Percentiles rank a stretch among this genome's conserved stretches.
Evolutionary conservation across 2,329 filamentous ascomycete species (phyloP).

Genomic region (Stagonosporopsis tanaceti): DNA sequence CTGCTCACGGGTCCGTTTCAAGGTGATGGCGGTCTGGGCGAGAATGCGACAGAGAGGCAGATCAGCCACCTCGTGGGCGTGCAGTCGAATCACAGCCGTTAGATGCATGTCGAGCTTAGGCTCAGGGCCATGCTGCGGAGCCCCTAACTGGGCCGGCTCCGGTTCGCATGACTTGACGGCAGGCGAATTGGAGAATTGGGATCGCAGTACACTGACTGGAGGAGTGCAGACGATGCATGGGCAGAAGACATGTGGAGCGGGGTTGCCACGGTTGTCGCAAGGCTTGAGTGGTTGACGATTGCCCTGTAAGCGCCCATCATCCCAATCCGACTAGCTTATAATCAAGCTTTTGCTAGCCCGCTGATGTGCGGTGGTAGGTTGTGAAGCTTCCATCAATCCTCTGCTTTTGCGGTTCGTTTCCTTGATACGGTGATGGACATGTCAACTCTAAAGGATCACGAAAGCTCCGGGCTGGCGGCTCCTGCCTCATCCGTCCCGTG

Average conservation of each 20-base stretch:
- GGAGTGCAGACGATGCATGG: slow-evolving; percentile 41
- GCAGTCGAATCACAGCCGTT: slow-evolving; percentile 37
- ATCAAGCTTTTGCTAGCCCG: slow-evolving; percentile 32
- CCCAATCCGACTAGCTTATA: slow-evolving; percentile 16
- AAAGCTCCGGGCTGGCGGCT: slow-evolving; percentile 12
- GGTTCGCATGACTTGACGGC: slow-evolving; percentile 47
- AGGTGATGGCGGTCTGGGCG: slow-evolving; percentile 20
- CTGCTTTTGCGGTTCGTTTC: slow-evolving; percentile 1
- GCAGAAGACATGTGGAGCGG: slow-evolving; percentile 35
- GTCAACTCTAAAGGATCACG: neutral
- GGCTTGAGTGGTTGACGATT: slow-evolving; percentile 28
- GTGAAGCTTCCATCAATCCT: slow-evolving; percentile 21
- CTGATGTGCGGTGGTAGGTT: slow-evolving; percentile 27
- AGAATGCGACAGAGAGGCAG: slow-evolving; percentile 20
- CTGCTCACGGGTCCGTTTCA: slow-evolving; percentile 11
- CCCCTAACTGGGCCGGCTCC: slow-evolving; percentile 31
- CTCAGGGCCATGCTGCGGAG: slow-evolving; percentile 26
- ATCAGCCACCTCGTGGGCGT: slow-evolving; percentile 37
- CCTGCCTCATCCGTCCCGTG: slow-evolving; percentile 6
- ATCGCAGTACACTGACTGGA: slow-evolving; percentile 27
- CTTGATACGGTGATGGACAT: neutral
- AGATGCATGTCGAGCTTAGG: slow-evolving; percentile 16
- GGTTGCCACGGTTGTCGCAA: slow-evolving; percentile 28
- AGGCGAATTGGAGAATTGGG: slow-evolving; percentile 39
- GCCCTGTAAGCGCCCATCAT: slow-evolving; percentile 30